Evolutionary conservation across 1,284 basidiomycete species (phyloP), one percentile per base, ranked within the genome.

Genomic region (Rhodotorula mucilaginosa): DNA sequence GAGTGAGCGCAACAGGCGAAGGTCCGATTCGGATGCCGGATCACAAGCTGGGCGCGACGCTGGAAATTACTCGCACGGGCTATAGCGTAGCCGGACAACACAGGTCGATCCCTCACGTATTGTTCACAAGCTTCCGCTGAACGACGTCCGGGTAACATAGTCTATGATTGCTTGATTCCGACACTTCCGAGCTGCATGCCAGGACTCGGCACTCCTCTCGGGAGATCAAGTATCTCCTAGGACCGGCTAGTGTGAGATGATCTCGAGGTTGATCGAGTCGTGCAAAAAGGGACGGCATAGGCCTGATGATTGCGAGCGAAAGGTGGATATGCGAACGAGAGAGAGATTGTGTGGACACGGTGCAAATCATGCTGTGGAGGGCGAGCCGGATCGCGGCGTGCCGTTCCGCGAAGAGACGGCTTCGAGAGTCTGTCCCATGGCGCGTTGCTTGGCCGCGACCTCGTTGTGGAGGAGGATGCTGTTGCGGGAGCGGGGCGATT

Each of bases 401-500:
- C 39, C 51, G 21, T 52, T n/a, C 18, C n/a, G 51, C 23, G 51
- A 52, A 71, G 31, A 70, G 52, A 47, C 71, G 58, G 44, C 54
- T 26, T 56, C 54, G 4, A 56, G 26, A 13, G 54, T 56, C 54
- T 56, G 54, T 8, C 54, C 54, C 54, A 71, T 59, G 31, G 52
- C 68, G 52, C 65, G 68, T 34, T 72, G 71, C 61, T 74, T 60
- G 23, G 60, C 56, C 1, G 73, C 73, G 52, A 67, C 54, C 39
- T 58, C 66, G 66, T 67, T 57, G 54, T 67, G 66, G 13, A 71
- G 56, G 31, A 69, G 63, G 34, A 71, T 71, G 67, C 62, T 63
- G 46, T 5, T 13, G 49, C 31, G 47, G 15, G 23, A 5, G 6
- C 2, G 5, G 21, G 16, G 7, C 18, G 18, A 7, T 39, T 21